These are phyloP conservation scores for Stygiomarasmius scandens DNA, from an alignment of 1,284 basidiomycete genomes.

Conservation along the genomic window DNA sequence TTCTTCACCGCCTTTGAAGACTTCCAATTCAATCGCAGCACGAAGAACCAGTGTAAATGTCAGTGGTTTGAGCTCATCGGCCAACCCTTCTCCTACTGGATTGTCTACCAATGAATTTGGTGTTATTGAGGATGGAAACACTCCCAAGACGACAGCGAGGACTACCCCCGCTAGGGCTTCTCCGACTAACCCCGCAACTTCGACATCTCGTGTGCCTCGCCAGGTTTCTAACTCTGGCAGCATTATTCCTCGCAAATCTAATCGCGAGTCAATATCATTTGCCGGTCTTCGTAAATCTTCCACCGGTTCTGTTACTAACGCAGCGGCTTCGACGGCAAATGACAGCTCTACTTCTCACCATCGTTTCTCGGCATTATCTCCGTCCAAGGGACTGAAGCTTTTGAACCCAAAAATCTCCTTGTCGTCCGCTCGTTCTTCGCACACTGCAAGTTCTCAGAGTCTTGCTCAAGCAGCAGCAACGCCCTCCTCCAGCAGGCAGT, in stretches of 20 bases:
- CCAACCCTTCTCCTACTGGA: conserved; percentile 66
- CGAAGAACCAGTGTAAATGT: conserved; percentile 67
- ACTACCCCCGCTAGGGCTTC: conserved; percentile 55
- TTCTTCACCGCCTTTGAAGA: conserved; percentile 66
- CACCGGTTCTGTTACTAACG: conserved; percentile 69
- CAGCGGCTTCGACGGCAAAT: conserved; percentile 40
- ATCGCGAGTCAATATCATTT: conserved; percentile 77
- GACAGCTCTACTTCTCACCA: conserved; percentile 48
- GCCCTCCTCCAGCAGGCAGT: conserved; percentile 75
- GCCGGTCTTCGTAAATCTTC: conserved; percentile 78
- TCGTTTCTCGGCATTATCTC: conserved; percentile 78
- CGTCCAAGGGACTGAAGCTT: conserved; percentile 79
- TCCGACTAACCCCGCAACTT: conserved; percentile 45
- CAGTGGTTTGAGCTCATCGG: conserved; percentile 48
- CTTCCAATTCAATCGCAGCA: conserved; percentile 47
- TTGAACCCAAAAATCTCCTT: conserved; percentile 76
- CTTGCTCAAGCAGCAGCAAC: conserved; percentile 58
- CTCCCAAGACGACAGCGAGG: conserved; percentile 41
- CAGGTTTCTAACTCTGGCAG: conserved; percentile 55
- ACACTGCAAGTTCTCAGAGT: conserved; percentile 51
- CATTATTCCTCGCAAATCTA: conserved; percentile 58
- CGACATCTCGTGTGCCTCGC: conserved; percentile 63
- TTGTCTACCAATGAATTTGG: conserved; percentile 75
- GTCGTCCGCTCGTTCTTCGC: conserved; percentile 56
- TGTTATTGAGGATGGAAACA: conserved; percentile 61